phyloP scores from a whole-genome alignment of 176 grass and related monocot genomes.

The Pontederia paniculata region DNA sequence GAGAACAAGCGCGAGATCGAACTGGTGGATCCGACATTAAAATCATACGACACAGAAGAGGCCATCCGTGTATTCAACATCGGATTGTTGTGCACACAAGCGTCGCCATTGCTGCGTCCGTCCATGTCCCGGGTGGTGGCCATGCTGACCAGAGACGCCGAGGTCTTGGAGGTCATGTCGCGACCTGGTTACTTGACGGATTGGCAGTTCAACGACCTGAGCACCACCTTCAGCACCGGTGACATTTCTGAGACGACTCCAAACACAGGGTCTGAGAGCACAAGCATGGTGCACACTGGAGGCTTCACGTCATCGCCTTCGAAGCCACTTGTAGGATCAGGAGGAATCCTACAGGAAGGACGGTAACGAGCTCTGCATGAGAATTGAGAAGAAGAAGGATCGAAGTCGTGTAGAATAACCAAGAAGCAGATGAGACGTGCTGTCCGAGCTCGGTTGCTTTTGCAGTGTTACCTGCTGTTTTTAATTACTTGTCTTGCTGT shows the following conservation, averaged over 20 bases:
- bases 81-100: slow-evolving; percentile 4
- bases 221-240: not conserved
- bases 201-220: not conserved
- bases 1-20: not conserved
- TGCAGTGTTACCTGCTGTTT: too few species aligned
- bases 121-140: not conserved
- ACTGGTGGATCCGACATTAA: not conserved
- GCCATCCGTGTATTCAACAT: not conserved
- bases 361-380: too few species aligned
- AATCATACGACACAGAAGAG: not conserved
- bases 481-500: too few species aligned
- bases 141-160: not conserved
- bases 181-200: slow-evolving; percentile 7
- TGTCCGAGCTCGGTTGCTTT: too few species aligned
- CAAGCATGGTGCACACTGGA: too few species aligned
- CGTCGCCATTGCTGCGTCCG: not conserved
- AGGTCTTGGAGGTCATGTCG: not conserved
- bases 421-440: too few species aligned
- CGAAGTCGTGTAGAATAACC: too few species aligned
- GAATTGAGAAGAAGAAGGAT: too few species aligned
- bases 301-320: too few species aligned
- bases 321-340: too few species aligned
- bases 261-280: not conserved
- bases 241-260: not conserved
- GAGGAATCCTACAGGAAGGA: too few species aligned